Evolutionary conservation across 1,284 basidiomycete species (phyloP).

Genomic region (Tilletia caries): DNA sequence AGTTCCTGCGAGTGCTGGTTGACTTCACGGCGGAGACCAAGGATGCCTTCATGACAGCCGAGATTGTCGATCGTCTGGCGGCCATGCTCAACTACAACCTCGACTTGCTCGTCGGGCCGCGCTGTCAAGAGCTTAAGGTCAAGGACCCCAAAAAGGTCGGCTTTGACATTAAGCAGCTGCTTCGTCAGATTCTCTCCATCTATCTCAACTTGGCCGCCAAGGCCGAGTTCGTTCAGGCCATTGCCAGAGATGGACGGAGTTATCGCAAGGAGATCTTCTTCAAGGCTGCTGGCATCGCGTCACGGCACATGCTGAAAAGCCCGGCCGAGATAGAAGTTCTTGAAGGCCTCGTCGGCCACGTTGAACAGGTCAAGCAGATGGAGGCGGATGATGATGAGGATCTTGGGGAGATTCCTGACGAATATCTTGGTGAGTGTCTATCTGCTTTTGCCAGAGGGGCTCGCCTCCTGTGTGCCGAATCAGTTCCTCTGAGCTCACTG

Average conservation of each 20-base stretch:
- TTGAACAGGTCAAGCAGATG: slow-evolving; percentile 76
- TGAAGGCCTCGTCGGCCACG: slow-evolving; percentile 69
- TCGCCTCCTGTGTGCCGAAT: slow-evolving; percentile 5
- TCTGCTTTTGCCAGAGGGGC: not conserved
- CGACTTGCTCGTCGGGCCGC: slow-evolving; percentile 80
- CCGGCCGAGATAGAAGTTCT: slow-evolving; percentile 75
- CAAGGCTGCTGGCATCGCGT: slow-evolving; percentile 69
- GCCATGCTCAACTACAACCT: slow-evolving; percentile 97
- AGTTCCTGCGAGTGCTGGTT: slow-evolving; percentile 82
- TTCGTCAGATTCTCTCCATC: slow-evolving; percentile 84
- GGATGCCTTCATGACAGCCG: slow-evolving; percentile 88
- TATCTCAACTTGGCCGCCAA: slow-evolving; percentile 75
- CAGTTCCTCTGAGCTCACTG: slow-evolving; percentile 15
- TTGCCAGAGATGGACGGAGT: slow-evolving; percentile 87
- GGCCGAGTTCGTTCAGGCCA: slow-evolving; percentile 78
- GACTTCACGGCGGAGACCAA: slow-evolving; percentile 88
- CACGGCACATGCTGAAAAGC: slow-evolving; percentile 70
- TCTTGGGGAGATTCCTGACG: slow-evolving; percentile 87
- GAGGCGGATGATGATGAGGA: slow-evolving; percentile 81
- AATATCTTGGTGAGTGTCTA: slow-evolving; percentile 63
- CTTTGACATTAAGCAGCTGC: slow-evolving; percentile 78
- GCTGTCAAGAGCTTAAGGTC: slow-evolving; percentile 74
- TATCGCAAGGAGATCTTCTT: slow-evolving; percentile 83
- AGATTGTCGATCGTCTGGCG: slow-evolving; percentile 91
- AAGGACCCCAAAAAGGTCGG: slow-evolving; percentile 81